Base-by-base conservation (phyloP, 352 stramenopile genomes). In the Globisporangium carolinianum region DNA sequence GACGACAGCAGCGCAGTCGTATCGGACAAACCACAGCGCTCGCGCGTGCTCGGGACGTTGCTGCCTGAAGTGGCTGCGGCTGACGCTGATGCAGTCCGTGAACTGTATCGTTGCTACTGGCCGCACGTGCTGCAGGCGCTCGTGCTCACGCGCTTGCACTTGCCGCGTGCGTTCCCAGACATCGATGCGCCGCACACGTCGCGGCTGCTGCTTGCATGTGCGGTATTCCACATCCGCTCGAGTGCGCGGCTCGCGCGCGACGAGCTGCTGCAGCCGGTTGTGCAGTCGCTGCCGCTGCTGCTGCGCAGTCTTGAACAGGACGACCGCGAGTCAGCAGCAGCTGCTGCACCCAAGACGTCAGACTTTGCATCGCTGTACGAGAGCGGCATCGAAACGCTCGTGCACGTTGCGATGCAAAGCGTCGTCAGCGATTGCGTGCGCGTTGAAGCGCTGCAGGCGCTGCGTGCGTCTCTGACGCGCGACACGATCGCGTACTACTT, bases 71-170 rank as follows among this genome's bases (percentile, higher is more conserved):
- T 53, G 24, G 39, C 45, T 17, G 55, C 61, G 46, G 55, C 55
- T 4, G 48, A 17, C 62, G 6, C 53, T 0, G 73, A 76, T 24
- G 54, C 49, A 14, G 47, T 71, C 12, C 62, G 57, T 39, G 61
- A 69, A 15, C 55, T 84, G 24, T 86, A 75, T 53, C 86, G 84
- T 49, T 71, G 60, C 7, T 86, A 83, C 56, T 89, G 79, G 79
- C 73, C 79, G 11, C 62, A 66, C 55, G 81, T 87, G 53, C 60
- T 74, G 6, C 60, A 74, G 52, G 76, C 74, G 0, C 71, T 89
- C 51, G 72, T 72, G 47, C 53, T 55, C 35, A 41, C 65, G 3
- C 64, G 73, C 43, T 50, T 71, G 12, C 72, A 75, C 51, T 41
- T 79, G 59, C 61, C 64, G 8, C 50, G 37, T 42, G 39, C 41